A percentile compares a stretch with the other conserved stretches of the same genome.
These are phyloP conservation scores for Tetrapisispora taiwanensis DNA, from an alignment of 805 yeast genomes.

Conservation along the genomic window DNA sequence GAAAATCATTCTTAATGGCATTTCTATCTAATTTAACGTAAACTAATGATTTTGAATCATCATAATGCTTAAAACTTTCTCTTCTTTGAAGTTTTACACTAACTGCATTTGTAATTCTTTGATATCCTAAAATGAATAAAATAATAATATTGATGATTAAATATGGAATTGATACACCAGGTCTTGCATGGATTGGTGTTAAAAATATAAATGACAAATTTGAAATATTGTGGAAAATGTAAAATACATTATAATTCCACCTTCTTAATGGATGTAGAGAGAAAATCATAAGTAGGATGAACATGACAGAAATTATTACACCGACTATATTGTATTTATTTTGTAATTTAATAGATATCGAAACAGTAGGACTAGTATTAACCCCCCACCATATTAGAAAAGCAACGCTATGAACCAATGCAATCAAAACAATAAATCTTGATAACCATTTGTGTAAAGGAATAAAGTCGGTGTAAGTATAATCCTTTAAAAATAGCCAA, in stretches of 20 bases:
- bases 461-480: slow-evolving; percentile 42
- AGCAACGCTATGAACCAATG: slow-evolving; percentile 43
- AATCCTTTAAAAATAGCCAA: slow-evolving; percentile 35
- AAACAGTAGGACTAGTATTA: slow-evolving; percentile 29
- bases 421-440: slow-evolving; percentile 39
- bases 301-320: slow-evolving; percentile 31
- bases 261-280: slow-evolving; percentile 44
- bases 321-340: slow-evolving; percentile 42
- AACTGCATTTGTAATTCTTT: slow-evolving; percentile 10
- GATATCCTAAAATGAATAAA: slow-evolving; percentile 6
- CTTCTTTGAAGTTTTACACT: slow-evolving; percentile 9
- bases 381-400: slow-evolving; percentile 41
- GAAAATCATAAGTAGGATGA: slow-evolving; percentile 32
- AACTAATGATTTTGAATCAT: slow-evolving; percentile 15
- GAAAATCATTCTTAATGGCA: slow-evolving; percentile 23
- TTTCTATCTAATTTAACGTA: slow-evolving; percentile 20
- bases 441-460: slow-evolving; percentile 66
- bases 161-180: slow-evolving; percentile 41
- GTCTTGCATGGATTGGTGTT: slow-evolving; percentile 57
- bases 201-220: slow-evolving; percentile 37
- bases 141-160: slow-evolving; percentile 16
- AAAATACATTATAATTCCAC: slow-evolving; percentile 42
- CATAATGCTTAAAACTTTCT: slow-evolving; percentile 7
- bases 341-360: slow-evolving; percentile 28
- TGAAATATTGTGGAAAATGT: slow-evolving; percentile 44